Evolutionary conservation across 1,284 basidiomycete species (phyloP).

Genomic region (Termitomyces sp.): DNA sequence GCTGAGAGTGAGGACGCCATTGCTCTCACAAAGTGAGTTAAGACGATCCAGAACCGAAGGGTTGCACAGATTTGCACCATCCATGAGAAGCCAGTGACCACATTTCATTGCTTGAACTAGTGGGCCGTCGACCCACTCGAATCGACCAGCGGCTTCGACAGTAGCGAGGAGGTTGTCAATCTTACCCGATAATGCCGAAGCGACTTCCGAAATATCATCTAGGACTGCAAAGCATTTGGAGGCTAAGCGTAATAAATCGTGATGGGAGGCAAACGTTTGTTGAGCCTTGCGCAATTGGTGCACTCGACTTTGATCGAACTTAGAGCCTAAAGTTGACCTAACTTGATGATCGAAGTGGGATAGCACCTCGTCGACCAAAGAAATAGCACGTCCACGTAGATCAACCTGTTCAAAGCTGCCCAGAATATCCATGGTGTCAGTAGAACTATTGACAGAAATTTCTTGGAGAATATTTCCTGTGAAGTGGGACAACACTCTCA

Average conservation of each 20-base stretch:
- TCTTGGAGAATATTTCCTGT: slow-evolving; percentile 70
- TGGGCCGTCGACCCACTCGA: slow-evolving; percentile 98
- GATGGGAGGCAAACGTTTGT: slow-evolving; percentile 13
- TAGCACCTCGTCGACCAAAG: slow-evolving; percentile 38
- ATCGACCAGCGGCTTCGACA: slow-evolving; percentile 48
- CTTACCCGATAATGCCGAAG: slow-evolving; percentile 16
- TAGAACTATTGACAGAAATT: slow-evolving; percentile 80
- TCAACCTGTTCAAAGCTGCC: slow-evolving; percentile 95
- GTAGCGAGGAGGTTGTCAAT: slow-evolving; percentile 20
- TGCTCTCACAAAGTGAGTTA: slow-evolving; percentile 91
- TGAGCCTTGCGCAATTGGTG: slow-evolving; percentile 22
- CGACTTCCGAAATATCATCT: background rate
- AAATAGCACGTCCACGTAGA: slow-evolving; percentile 33
- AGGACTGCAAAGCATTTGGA: slow-evolving; percentile 13
- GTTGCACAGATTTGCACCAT: slow-evolving; percentile 92
- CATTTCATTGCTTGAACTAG: slow-evolving; percentile 81
- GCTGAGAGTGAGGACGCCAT: slow-evolving; percentile 79
- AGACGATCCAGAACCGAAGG: slow-evolving; percentile 95
- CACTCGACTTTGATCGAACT: slow-evolving; percentile 20
- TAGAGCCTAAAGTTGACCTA: slow-evolving; percentile 34
- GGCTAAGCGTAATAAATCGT: slow-evolving; percentile 16
- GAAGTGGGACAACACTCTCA: slow-evolving; percentile 69
- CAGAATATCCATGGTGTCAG: slow-evolving; percentile 91
- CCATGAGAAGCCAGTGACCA: slow-evolving; percentile 89
- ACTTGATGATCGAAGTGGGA: slow-evolving; percentile 36